Base-by-base conservation (phyloP, 1,284 basidiomycete species). In the Pisolithus thermaeus region DNA sequence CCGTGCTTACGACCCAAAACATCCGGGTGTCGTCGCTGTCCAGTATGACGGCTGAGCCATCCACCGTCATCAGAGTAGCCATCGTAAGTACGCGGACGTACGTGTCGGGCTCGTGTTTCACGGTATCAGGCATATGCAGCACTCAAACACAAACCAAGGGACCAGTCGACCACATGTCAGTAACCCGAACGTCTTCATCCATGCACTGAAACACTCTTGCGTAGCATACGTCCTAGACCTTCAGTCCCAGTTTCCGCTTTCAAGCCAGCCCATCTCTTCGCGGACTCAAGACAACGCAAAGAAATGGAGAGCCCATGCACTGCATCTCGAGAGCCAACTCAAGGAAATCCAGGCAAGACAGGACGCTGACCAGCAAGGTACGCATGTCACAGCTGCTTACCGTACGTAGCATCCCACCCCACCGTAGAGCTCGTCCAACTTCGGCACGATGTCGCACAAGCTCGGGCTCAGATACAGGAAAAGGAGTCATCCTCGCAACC, bases 201-300 rank as follows among this genome's bases (percentile, higher is more conserved):
- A 20, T 32, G 25, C 22, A 44, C 35, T 46, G 28, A 41, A 18
- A 18, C 27, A 25, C 20, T 23, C 14, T 4, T 27, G 32, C 20
- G 44, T 43, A 65, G 66, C 65, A 23, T 69, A 66, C 50, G 36
- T 67, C 30, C 50, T 69, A 1, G 65, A 68, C 30, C 62, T 65
- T 8, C 62, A 58, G 36, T 53, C 65, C 9, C 51, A 22, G 11
- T 67, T 65, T 38, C 59, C 63, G 3, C 25, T 28, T 18, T 7
- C 20, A 36, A 39, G 12, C 43, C 30, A 32, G n/a, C 14, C 28
- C 3, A 45, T 12, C 35, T 18, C 28, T 14, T 46, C 44, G 4
- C 44, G 16, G 16, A n/a, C 40, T 9, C n/a, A 47, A 23, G 38
- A 53, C 40, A 43, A 9, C 23, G 35, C 45, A 8, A 28, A 36